Conservation (phyloP, 495 filamentous ascomycete genomes). For the Penicillium pancosmium region DNA sequence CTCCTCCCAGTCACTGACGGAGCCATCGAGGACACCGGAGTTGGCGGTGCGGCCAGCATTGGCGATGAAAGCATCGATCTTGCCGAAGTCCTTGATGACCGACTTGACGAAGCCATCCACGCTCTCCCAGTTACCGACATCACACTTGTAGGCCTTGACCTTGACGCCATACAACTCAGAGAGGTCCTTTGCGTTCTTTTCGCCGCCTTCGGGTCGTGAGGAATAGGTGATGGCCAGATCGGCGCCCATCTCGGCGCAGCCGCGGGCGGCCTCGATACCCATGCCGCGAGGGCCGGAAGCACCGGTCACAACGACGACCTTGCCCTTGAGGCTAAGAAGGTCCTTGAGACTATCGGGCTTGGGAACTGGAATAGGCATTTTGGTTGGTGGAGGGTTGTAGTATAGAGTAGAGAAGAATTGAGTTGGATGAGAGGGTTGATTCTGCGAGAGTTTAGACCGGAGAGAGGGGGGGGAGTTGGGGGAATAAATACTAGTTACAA, state of each 20-base stretch:
- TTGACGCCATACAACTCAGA: slow-evolving; percentile 63
- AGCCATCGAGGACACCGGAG: slow-evolving; percentile 63
- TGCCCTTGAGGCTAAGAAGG: slow-evolving; percentile 73
- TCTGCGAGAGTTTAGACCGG: neutral
- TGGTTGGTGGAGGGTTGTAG: slow-evolving; percentile 12
- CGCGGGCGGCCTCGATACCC: slow-evolving; percentile 73
- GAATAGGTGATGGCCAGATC: slow-evolving; percentile 69
- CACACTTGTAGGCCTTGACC: slow-evolving; percentile 65
- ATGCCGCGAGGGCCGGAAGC: slow-evolving; percentile 71
- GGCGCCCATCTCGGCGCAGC: slow-evolving; percentile 73
- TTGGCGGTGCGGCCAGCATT: slow-evolving; percentile 70
- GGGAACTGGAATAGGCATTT: slow-evolving; percentile 60
- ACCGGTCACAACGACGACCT: slow-evolving; percentile 71
- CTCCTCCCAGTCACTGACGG: slow-evolving; percentile 66
- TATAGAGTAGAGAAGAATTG: neutral
- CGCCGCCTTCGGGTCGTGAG: slow-evolving; percentile 60
- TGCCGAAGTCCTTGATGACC: slow-evolving; percentile 64
- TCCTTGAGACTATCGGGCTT: slow-evolving; percentile 60
- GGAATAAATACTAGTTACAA: neutral
- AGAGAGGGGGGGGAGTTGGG: neutral
- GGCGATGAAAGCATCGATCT: slow-evolving; percentile 68
- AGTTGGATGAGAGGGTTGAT: neutral
- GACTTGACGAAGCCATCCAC: slow-evolving; percentile 52
- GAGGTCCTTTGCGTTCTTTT: slow-evolving; percentile 67
- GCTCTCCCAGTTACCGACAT: slow-evolving; percentile 53